Base-by-base conservation (phyloP, 2,329 filamentous ascomycete species). In the Sphaerulina musiva region DNA sequence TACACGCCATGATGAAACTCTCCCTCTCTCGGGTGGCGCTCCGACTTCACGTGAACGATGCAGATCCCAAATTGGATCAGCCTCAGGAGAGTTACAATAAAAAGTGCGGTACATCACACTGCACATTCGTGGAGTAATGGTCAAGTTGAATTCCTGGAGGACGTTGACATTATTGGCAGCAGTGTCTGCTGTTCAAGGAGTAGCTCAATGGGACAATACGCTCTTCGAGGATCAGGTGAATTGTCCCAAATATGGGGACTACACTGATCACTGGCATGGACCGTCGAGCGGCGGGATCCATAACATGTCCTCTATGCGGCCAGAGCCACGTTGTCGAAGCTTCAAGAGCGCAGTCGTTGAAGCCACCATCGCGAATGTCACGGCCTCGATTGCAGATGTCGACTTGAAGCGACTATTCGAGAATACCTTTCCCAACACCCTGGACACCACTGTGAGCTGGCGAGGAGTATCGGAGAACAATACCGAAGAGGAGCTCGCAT, bases 391-490 rank as follows among this genome's bases (percentile, higher is more conserved):
- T 57, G 65, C 66, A 31, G 74, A 76, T 57, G 72, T 72, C 0
- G 86, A 89, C 66, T 75, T 89, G 12, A 82, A 78, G 66, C 77
- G 82, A 3, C 74, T 89, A 8, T 89, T 89, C 64, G 72, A 82
- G 61, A 89, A 89, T 67, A 75, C 56, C 4, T 58, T 48, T 20
- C 56, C 92, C 2, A 95, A 92, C 58, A 92, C 87, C 0, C 81
- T 93, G 3, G 90, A 95, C 66, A 95, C 90, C 0, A 95, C 90
- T 0, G 81, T 95, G 59, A 84, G 87, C 65, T 95, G 91, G 79
- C 89, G 95, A 68, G 86, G 85, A 6, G 82, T 85, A 57, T 72
- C 74, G 50, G 76, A 74, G 29, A 46, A 51, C 43, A 54, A 57
- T 29, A 44, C 45, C 55, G 76, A 80, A 60, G 83, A 88, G 68